Evolutionary conservation across 441 rosid species (phyloP), one percentile per base, ranked within the genome.

Genomic region (Adansonia gregorii): DNA sequence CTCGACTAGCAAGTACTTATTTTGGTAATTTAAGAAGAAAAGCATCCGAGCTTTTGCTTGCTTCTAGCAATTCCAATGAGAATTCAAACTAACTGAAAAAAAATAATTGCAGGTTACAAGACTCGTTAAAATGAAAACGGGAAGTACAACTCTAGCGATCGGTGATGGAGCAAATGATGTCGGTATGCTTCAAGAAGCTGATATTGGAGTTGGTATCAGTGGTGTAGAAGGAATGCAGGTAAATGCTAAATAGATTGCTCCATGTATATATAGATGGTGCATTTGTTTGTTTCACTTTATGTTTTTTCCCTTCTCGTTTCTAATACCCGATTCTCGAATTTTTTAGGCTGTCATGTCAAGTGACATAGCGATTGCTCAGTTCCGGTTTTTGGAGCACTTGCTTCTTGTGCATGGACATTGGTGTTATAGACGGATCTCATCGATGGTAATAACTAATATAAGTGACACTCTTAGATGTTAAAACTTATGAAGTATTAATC

Each of bases 111-210:
- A 94, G 98, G 95, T 94, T 70, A 93, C 97, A 2, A 86, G 98
- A 78, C 80, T 93, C 78, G 97, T 94, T 4, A 93, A 94, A 84
- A 78, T 45, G 41, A 88, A 86, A 83, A 89, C 92, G 0, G 93
- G 93, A 19, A 86, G 84, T 49, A 89, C 97, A 80, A 92, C 93
- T 17, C 83, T 93, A 74, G 97, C 95, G 5, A 89, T 94, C 65
- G 98, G 98, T 15, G 98, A 94, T 84, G 97, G 98, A 10, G 98
- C 97, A 15, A 94, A 93, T 56, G 98, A 94, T 84, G 98, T 94
- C n/a, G 98, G 98, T 31, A 94, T 94, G 98, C 97, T 94, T 78
- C 98, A 94, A 85, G 98, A 94, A 87, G 98, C 98, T 7, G 97
- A 94, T 73, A 91, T 94, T 3, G 97, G 98, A 55, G 82, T 94